Evolutionary conservation across 2,329 filamentous ascomycete species (phyloP).

Genomic region (Colletotrichum melonis): DNA sequence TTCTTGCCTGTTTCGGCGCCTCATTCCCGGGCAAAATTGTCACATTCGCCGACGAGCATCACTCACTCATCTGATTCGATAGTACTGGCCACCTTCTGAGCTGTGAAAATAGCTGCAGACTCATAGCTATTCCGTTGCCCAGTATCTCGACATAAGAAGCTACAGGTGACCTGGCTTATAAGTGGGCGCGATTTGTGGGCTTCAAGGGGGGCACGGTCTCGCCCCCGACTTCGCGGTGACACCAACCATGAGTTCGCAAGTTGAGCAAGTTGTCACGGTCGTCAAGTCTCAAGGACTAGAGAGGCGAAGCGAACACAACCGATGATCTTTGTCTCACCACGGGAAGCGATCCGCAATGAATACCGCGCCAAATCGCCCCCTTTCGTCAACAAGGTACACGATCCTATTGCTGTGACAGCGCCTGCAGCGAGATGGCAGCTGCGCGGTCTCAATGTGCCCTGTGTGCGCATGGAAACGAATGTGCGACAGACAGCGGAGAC

Average conservation of each 20-base stretch:
- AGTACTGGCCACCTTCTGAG: not conserved
- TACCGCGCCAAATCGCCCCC: not conserved
- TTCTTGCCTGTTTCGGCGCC: not conserved
- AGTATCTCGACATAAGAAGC: not conserved
- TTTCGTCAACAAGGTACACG: not conserved
- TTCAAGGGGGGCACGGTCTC: not conserved
- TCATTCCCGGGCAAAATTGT: not conserved
- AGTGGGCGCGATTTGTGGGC: not conserved
- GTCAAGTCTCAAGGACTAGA: too few relatives aligned
- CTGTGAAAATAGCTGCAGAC: not conserved
- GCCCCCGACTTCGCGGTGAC: constrained; percentile 1
- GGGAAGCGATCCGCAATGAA: constrained; percentile 22
- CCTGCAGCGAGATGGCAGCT: not conserved
- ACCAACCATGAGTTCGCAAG: constrained; percentile 20
- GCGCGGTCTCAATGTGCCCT: not conserved
- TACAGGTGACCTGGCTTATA: not conserved
- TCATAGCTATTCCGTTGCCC: not conserved
- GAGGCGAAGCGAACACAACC: not conserved
- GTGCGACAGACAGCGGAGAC: not conserved
- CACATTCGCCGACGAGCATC: not conserved
- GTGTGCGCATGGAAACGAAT: not conserved
- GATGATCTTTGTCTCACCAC: constrained; percentile 24
- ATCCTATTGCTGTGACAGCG: not conserved
- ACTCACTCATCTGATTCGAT: not conserved
- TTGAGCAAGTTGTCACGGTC: not conserved